Percentiles rank a stretch among this genome's conserved stretches.
Evolutionary conservation across 2,329 filamentous ascomycete genomes (phyloP).

Genomic region (Endocalyx cinctus): DNA sequence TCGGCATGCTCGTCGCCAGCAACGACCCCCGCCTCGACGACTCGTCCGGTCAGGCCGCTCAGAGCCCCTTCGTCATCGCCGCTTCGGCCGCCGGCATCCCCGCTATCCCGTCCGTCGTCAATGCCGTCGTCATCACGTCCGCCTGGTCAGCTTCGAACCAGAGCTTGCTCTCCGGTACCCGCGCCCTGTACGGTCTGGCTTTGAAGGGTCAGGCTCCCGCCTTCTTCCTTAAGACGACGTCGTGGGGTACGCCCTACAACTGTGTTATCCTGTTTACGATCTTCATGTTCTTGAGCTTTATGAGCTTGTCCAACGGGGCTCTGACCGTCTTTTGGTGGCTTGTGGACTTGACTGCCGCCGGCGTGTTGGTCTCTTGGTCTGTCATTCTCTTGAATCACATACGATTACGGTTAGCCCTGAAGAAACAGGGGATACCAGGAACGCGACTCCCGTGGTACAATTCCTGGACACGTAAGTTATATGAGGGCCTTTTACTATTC

Average conservation of each 20-base stretch:
- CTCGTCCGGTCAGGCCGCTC: constrained; percentile 41
- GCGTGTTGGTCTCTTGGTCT: constrained; percentile 61
- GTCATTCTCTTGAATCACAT: constrained; percentile 57
- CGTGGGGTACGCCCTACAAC: constrained; percentile 52
- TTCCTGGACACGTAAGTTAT: constrained; percentile 52
- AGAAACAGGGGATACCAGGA: constrained; percentile 47
- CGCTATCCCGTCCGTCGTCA: constrained; percentile 67
- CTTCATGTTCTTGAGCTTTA: constrained; percentile 55
- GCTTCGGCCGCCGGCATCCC: constrained; percentile 62
- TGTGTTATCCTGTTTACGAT: constrained; percentile 49
- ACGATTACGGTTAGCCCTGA: constrained; percentile 49
- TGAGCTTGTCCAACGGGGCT: constrained; percentile 51
- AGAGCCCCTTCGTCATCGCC: constrained; percentile 66
- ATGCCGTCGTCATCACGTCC: constrained; percentile 70
- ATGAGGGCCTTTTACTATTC: background rate
- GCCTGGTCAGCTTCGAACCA: constrained; percentile 68
- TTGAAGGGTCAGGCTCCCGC: constrained; percentile 55
- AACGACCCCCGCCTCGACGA: constrained; percentile 44
- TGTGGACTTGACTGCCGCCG: constrained; percentile 55
- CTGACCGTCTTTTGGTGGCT: constrained; percentile 64
- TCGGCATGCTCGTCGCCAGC: constrained; percentile 56
- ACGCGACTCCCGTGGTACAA: constrained; percentile 58
- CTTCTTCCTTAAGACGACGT: constrained; percentile 48
- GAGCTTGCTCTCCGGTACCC: constrained; percentile 54
- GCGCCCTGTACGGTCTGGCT: constrained; percentile 56